A percentile compares a stretch with the other conserved stretches of the same genome.
Evolutionary conservation across 768 basidiomycete genomes (phyloP).

Genomic region (Hysterangium stoloniferum): DNA sequence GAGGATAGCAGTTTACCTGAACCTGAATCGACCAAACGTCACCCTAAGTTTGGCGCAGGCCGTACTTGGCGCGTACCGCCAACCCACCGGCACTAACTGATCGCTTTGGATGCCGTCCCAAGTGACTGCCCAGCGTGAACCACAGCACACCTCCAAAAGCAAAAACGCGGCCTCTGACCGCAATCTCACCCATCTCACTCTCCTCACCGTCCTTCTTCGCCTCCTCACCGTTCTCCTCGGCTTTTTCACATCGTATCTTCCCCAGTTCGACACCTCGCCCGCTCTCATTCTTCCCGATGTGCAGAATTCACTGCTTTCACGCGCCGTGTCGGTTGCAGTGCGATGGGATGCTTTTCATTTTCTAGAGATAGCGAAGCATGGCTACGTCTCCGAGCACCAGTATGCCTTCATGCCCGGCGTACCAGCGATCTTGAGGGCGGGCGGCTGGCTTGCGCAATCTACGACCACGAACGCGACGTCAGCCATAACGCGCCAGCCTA

Average conservation of each 20-base stretch:
- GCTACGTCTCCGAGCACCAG: constrained; percentile 65
- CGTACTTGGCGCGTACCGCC: no score
- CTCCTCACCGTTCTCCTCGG: background rate
- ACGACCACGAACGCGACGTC: background rate
- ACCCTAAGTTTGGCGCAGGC: no score
- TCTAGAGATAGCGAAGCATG: constrained; percentile 47
- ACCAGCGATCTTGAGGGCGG: constrained; percentile 44
- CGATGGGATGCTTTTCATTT: constrained; percentile 93
- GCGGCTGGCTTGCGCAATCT: constrained; percentile 19
- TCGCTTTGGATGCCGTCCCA: no score
- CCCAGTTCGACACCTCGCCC: constrained; percentile 5
- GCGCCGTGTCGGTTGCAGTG: constrained; percentile 23
- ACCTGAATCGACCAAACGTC: no score
- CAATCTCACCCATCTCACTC: background rate
- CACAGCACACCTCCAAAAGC: no score
- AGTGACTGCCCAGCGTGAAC: no score
- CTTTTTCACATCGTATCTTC: constrained; percentile 5
- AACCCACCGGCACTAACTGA: no score
- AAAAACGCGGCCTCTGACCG: no score
- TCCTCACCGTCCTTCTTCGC: background rate
- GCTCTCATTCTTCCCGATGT: background rate
- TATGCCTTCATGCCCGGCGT: constrained; percentile 83
- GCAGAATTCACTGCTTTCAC: background rate
- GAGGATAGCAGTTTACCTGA: no score
- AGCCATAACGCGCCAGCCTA: constrained; percentile 12